phyloP scores from a whole-genome alignment of 2,329 filamentous ascomycete species.

The Colletotrichum sp. region DNA sequence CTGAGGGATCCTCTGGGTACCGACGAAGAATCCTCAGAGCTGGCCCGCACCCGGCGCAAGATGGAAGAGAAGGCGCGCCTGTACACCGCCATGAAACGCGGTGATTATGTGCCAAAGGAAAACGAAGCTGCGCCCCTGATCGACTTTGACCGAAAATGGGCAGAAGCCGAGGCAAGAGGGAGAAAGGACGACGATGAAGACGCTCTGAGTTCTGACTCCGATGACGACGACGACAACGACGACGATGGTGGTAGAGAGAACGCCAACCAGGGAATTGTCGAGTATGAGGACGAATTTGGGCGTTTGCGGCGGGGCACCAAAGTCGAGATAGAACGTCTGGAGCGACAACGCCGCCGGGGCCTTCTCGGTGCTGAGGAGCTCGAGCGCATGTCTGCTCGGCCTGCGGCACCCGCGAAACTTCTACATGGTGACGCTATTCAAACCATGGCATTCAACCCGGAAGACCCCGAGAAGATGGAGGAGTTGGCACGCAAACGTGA shows the following conservation, averaged over 20 bases:
- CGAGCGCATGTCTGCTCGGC: conserved; percentile 72
- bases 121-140: conserved; percentile 73
- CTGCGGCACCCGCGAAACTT: conserved; percentile 68
- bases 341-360: conserved; percentile 59
- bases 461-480: conserved; percentile 76
- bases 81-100: conserved; percentile 89
- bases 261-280: conserved; percentile 66
- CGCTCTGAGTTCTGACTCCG: conserved; percentile 52
- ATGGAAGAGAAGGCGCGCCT: conserved; percentile 91
- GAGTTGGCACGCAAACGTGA: conserved; percentile 80
- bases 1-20: conserved; percentile 59
- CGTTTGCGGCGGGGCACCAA: conserved; percentile 77
- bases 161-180: conserved; percentile 64
- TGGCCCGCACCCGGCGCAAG: conserved; percentile 74
- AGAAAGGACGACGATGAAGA: conserved; percentile 49
- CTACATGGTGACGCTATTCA: conserved; percentile 91
- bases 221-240: conserved; percentile 44
- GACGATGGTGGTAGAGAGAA: conserved; percentile 39
- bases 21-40: conserved; percentile 69
- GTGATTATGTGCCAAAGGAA: conserved; percentile 76
- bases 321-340: conserved; percentile 68
- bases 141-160: conserved; percentile 97
- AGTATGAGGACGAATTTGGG: conserved; percentile 92
- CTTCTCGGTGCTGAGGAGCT: conserved; percentile 64
- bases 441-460: conserved; percentile 79